Percentiles rank a stretch among this genome's conserved stretches.
Evolutionary conservation across 169 alveolate species (phyloP).

Genomic region (Eimeria maxima): DNA sequence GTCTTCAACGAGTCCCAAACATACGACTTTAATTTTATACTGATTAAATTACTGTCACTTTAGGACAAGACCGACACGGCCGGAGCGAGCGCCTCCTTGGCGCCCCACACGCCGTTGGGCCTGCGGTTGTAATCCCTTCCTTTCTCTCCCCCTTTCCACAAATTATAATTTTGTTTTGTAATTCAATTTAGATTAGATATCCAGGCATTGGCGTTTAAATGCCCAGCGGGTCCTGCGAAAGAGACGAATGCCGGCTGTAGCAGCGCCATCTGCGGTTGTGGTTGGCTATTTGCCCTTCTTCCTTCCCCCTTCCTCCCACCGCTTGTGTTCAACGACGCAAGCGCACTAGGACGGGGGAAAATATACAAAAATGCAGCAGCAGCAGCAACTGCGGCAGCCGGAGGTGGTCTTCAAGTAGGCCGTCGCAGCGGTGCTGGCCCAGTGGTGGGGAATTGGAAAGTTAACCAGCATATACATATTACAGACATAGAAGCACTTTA

Average conservation of each 20-base stretch:
- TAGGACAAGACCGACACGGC: background rate
- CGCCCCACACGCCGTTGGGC: background rate
- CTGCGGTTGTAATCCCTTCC: background rate
- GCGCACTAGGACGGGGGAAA: background rate
- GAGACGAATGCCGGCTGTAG: constrained; percentile 2
- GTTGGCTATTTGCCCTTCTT: background rate
- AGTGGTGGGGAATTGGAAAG: constrained; percentile 55
- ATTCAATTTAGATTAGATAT: background rate
- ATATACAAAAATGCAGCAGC: background rate
- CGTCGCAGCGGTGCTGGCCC: constrained; percentile 77
- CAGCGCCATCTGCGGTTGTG: background rate
- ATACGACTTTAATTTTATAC: background rate
- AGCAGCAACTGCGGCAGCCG: background rate
- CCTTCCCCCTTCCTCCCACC: background rate
- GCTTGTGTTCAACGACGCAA: background rate
- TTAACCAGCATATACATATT: background rate
- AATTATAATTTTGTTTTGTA: background rate
- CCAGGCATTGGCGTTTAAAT: background rate
- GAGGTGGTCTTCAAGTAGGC: constrained; percentile 69
- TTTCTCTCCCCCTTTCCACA: background rate
- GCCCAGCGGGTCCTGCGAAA: background rate
- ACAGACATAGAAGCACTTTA: background rate
- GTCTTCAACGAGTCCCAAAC: background rate
- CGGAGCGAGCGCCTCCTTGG: background rate
- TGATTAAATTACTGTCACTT: background rate